phyloP scores from a whole-genome alignment of 140 eudicot genomes.

The Erigeron philadelphicus region DNA sequence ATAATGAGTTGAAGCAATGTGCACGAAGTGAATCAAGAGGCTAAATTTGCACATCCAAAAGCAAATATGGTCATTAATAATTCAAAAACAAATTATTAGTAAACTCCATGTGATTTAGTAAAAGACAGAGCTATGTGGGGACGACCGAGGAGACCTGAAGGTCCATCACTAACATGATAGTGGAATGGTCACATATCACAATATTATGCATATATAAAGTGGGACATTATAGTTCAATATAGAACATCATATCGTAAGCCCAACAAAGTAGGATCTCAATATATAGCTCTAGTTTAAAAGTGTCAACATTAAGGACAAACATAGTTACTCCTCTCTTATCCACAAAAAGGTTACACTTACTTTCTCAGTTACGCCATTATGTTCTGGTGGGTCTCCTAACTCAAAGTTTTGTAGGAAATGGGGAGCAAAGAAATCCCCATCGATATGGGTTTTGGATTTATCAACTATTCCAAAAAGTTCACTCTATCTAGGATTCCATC shows the following conservation, averaged over 20 bases:
- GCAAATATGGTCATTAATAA: conserved; percentile 25
- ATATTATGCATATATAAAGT: conserved; percentile 46
- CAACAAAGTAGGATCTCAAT: conserved; percentile 45
- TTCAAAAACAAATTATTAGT: conserved; percentile 14
- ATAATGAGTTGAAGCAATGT: conserved; percentile 24
- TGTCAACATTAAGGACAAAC: conserved; percentile 31
- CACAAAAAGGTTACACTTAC: conserved; percentile 37
- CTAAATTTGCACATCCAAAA: conserved; percentile 32
- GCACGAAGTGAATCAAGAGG: conserved; percentile 36
- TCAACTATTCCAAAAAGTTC: conserved; percentile 17
- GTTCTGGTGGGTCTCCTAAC: conserved; percentile 40
- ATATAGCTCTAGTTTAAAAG: conserved; percentile 20
- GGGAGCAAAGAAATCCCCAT: conserved; percentile 43
- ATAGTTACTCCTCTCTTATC: conserved; percentile 32
- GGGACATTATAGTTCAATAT: conserved; percentile 33
- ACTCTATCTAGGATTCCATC: not conserved
- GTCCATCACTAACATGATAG: conserved; percentile 52
- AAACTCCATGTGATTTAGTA: conserved; percentile 33
- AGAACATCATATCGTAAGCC: conserved; percentile 37
- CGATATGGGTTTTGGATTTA: conserved; percentile 43
- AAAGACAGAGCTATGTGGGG: conserved; percentile 37
- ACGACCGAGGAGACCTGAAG: conserved; percentile 36
- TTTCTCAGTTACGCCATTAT: conserved; percentile 36
- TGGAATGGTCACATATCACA: conserved; percentile 45
- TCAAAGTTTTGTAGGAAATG: conserved; percentile 27